These are phyloP conservation scores for Mycena kentingensis DNA, from an alignment of 768 basidiomycete species.

Conservation along the genomic window DNA sequence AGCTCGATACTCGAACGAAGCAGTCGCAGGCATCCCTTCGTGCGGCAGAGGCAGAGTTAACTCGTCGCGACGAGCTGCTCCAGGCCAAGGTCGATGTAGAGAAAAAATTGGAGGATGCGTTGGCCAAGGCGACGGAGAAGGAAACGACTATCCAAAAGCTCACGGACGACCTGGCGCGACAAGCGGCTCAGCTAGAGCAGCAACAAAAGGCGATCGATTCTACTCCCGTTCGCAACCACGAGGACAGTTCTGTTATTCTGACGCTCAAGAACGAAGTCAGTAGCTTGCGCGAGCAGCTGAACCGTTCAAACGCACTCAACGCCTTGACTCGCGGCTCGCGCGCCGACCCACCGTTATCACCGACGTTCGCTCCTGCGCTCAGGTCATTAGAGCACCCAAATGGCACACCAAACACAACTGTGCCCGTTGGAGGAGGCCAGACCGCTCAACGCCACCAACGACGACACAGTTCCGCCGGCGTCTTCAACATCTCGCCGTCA, in stretches of 20 bases:
- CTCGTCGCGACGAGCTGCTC: conserved; percentile 74
- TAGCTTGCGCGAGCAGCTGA: conserved; percentile 91
- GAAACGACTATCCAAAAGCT: conserved; percentile 83
- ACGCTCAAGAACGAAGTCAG: conserved; percentile 92
- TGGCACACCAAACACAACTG: conserved; percentile 41
- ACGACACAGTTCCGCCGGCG: conserved; percentile 85
- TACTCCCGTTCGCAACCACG: conserved; percentile 66
- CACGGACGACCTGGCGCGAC: conserved; percentile 71
- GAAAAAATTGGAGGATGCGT: conserved; percentile 74
- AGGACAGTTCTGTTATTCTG: conserved; percentile 85
- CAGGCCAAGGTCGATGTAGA: conserved; percentile 78
- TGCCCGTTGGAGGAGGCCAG: conserved; percentile 27
- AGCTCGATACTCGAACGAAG: conserved; percentile 73
- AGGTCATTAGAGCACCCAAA: conserved; percentile 51
- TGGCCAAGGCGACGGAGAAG: conserved; percentile 74
- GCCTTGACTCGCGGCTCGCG: conserved; percentile 75
- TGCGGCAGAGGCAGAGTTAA: conserved; percentile 68
- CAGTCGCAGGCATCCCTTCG: conserved; percentile 72
- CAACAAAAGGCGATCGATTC: conserved; percentile 72
- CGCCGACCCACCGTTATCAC: conserved; percentile 73
- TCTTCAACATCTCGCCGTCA: conserved; percentile 58
- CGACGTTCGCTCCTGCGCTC: conserved; percentile 82
- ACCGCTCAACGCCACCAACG: conserved; percentile 65
- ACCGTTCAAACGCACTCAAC: conserved; percentile 92
- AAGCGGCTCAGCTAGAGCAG: conserved; percentile 74